Evolutionary conservation across 345 rosid species (phyloP).

Genomic region (Diplotaxis tenuifolia): DNA sequence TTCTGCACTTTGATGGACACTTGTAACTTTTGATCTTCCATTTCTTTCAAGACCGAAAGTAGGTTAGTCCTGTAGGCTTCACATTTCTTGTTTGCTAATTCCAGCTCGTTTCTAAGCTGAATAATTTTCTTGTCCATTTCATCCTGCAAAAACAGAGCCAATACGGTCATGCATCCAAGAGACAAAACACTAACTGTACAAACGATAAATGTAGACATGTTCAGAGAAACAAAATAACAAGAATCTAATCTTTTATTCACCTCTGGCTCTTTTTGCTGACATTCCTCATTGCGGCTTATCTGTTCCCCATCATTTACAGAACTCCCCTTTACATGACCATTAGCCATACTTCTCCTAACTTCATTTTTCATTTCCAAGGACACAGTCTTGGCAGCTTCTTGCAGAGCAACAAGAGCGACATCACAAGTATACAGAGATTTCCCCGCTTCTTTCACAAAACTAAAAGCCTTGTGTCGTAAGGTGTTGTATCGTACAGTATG

Average conservation of each 20-base stretch:
- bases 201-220: not conserved
- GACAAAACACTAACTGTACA: not conserved
- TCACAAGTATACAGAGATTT: slow-evolving; percentile 45
- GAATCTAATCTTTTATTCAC: slow-evolving; percentile 24
- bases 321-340: slow-evolving; percentile 29
- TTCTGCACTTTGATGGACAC: slow-evolving; percentile 45
- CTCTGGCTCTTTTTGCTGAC: slow-evolving; percentile 38
- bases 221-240: not conserved
- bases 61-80: slow-evolving; percentile 53
- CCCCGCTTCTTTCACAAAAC: slow-evolving; percentile 57
- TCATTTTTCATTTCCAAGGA: slow-evolving; percentile 42
- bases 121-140: slow-evolving; percentile 49
- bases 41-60: slow-evolving; percentile 50
- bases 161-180: slow-evolving; percentile 10
- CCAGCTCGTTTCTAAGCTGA: slow-evolving; percentile 43
- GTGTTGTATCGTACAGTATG: slow-evolving; percentile 58
- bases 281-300: slow-evolving; percentile 15
- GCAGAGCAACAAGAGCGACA: slow-evolving; percentile 49
- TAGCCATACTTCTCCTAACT: slow-evolving; percentile 26
- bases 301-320: slow-evolving; percentile 26
- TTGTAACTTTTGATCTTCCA: slow-evolving; percentile 53
- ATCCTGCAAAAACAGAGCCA: slow-evolving; percentile 37
- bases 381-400: slow-evolving; percentile 59
- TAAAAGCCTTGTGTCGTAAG: slow-evolving; percentile 59
- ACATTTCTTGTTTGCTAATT: slow-evolving; percentile 44